phyloP scores from a whole-genome alignment of 106 monocot species.

The Allium cepa region DNA sequence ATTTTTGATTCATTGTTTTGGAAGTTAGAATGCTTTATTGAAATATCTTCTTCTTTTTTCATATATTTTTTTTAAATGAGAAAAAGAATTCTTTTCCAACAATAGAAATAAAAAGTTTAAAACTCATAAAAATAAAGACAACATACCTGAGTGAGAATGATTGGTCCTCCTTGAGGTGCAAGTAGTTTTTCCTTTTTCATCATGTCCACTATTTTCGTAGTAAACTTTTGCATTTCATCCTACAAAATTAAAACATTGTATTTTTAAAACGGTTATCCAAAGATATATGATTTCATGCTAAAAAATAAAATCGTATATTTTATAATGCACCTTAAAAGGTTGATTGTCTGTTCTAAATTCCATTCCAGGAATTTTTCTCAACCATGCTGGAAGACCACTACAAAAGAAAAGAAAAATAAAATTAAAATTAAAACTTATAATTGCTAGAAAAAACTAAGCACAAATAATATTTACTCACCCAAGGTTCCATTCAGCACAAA shows the following conservation, averaged over 20 bases:
- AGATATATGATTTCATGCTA: background rate
- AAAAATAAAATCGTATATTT: background rate
- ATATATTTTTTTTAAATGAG: no score
- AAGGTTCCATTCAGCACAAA: constrained; percentile 51
- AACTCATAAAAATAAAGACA: no score
- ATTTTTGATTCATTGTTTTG: no score
- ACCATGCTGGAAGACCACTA: constrained; percentile 47
- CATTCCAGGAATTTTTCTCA: constrained; percentile 26
- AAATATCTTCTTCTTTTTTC: no score
- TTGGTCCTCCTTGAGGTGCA: constrained; percentile 48
- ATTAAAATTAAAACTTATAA: background rate
- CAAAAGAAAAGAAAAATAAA: background rate
- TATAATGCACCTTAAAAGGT: constrained; percentile 16
- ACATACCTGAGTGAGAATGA: constrained; percentile 45
- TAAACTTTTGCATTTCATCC: constrained; percentile 50
- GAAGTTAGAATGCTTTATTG: no score
- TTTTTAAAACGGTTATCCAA: no score
- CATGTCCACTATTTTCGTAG: constrained; percentile 33
- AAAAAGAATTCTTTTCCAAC: no score
- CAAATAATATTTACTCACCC: constrained; percentile 20
- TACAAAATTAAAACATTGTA: constrained; percentile 1
- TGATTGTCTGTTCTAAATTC: constrained; percentile 26
- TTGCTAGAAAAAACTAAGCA: background rate
- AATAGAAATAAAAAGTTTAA: no score
- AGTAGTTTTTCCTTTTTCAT: constrained; percentile 21